phyloP scores from a whole-genome alignment of 2,329 filamentous ascomycete species.

The Fusarium goolgardi region DNA sequence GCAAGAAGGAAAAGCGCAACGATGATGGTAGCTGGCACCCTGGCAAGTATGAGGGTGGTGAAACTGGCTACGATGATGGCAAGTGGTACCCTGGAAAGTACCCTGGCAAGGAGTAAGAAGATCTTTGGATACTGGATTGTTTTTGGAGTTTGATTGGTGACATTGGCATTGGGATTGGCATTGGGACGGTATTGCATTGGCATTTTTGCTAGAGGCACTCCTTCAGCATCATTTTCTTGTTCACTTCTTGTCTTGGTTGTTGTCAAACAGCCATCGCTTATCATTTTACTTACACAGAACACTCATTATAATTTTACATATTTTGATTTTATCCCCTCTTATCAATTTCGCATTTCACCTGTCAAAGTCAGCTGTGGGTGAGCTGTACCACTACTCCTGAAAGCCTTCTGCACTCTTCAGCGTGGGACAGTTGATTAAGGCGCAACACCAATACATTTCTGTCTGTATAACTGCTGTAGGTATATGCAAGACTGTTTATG shows the following conservation, averaged over 20 bases:
- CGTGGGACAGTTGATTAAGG: background rate
- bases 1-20: constrained; percentile 7
- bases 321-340: background rate
- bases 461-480: background rate
- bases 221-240: constrained; percentile 7
- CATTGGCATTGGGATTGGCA: background rate
- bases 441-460: background rate
- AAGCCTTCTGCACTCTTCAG: background rate
- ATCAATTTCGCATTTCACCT: rapidly evolving
- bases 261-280: background rate
- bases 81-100: constrained; percentile 37
- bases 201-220: constrained; percentile 1
- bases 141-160: constrained; percentile 8
- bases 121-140: background rate
- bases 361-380: too few species aligned
- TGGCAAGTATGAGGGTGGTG: constrained; percentile 3
- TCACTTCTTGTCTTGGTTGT: background rate
- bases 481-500: background rate
- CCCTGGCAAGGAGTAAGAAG: constrained; percentile 21
- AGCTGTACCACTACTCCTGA: background rate
- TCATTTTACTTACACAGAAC: background rate
- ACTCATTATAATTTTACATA: constrained; percentile 11
- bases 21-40: constrained; percentile 6
- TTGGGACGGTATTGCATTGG: background rate
- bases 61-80: constrained; percentile 16